phyloP scores from a whole-genome alignment of 345 rosid genomes.

The Acer yangbiense region DNA sequence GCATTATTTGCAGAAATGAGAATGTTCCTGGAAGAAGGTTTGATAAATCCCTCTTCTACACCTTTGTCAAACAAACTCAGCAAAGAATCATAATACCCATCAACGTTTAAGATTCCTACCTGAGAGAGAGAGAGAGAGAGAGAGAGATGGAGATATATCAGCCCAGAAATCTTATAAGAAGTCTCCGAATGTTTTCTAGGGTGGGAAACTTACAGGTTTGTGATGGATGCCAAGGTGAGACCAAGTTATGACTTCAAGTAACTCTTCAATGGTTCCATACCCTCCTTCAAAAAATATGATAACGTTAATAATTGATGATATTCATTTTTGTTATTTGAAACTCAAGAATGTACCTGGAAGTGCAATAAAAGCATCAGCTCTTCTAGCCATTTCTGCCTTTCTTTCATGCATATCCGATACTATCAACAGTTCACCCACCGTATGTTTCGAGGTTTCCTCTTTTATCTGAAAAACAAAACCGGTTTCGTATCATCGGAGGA shows the following conservation, averaged over 20 bases:
- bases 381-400: conserved; percentile 44
- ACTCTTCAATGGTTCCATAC: conserved; percentile 66
- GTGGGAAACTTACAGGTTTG: conserved; percentile 45
- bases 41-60: conserved; percentile 59
- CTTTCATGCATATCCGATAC: conserved; percentile 50
- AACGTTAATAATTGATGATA: too few species aligned
- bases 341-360: conserved; percentile 33
- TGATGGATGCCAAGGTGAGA: conserved; percentile 65
- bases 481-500: neutral
- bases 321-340: too few species aligned
- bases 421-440: conserved; percentile 38
- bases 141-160: too few species aligned
- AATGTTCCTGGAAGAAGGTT: conserved; percentile 41
- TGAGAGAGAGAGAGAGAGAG: neutral
- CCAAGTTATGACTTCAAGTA: conserved; percentile 66
- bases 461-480: conserved; percentile 28
- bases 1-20: conserved; percentile 48
- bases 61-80: conserved; percentile 61
- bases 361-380: conserved; percentile 47
- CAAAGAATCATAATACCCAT: conserved; percentile 55
- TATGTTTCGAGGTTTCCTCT: conserved; percentile 17
- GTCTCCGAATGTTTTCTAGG: too few species aligned
- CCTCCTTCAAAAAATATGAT: conserved; percentile 40
- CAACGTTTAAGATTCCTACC: conserved; percentile 58
- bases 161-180: too few species aligned